Percentiles rank a stretch among this genome's conserved stretches.
These are phyloP conservation scores for Talaromyces sp. DNA, from an alignment of 2,329 filamentous ascomycete genomes.

Conservation along the genomic window DNA sequence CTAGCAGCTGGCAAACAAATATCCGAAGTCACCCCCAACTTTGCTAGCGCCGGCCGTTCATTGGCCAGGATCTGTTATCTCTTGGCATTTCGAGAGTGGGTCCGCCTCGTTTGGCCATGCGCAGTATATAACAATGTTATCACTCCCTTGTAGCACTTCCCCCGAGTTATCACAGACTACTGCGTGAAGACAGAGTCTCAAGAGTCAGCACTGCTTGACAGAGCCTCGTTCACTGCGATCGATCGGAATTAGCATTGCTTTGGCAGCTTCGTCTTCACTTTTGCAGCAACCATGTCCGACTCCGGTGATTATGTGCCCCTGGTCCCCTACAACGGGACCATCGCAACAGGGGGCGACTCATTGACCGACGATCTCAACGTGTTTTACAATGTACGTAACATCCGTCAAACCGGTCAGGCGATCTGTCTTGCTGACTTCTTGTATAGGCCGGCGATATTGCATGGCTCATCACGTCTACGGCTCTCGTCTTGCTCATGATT, in stretches of 20 bases:
- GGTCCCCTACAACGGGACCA: slow-evolving; percentile 57
- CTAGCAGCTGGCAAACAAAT: not conserved
- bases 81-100: slow-evolving; percentile 4
- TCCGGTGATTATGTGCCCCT: slow-evolving; percentile 22
- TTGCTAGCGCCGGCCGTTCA: not conserved
- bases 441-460: slow-evolving; percentile 69
- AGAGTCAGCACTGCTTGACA: not conserved
- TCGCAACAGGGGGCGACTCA: slow-evolving; percentile 59
- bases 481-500: slow-evolving; percentile 85
- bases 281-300: slow-evolving; percentile 23
- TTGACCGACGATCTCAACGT: slow-evolving; percentile 69
- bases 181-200: not conserved
- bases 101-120: not conserved
- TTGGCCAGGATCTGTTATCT: slow-evolving; percentile 9
- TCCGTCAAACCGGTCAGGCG: not conserved
- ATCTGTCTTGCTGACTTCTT: slow-evolving; percentile 8
- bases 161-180: not conserved
- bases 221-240: not conserved
- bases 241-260: too few relatives aligned
- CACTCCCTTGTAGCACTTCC: not conserved
- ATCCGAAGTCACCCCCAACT: not conserved
- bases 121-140: not conserved
- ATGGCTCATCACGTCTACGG: slow-evolving; percentile 71
- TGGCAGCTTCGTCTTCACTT: not conserved
- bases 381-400: slow-evolving; percentile 57